Base-by-base conservation (phyloP, 306 rosid species). In the Rubus parviflorus region DNA sequence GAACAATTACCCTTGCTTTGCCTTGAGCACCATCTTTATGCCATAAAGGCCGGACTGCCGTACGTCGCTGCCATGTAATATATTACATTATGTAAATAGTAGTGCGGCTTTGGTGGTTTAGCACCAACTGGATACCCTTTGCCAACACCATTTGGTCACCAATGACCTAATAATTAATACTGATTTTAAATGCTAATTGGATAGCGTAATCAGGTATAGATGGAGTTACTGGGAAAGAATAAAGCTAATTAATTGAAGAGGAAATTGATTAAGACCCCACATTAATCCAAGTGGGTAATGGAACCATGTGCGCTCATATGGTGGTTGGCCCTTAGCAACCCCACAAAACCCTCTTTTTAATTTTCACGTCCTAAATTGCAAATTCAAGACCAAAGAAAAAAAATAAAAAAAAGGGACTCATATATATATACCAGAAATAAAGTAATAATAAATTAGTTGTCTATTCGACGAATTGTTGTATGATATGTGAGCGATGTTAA, bases 271-370 rank as follows among this genome's bases (percentile, higher is more conserved):
- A 57, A 73, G 84, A 56, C 23, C 81, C 85, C 78, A 72, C 61
- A 25, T 7, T 53, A 12, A 46, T 72, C 57, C 81, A 76, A 81
- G 81, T 72, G 74, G 75, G 74, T 64, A 72, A 64, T 76, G 81
- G 70, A 77, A 81, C 85, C 85, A 81, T 81, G 85, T 81, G 85
- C 85, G 25, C 52, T 64, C 81, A 72, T 81, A 65, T 56, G 78
- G 81, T 77, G 41, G 77, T 65, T 72, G 85, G 81, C 81, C 74
- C 65, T 53, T 25, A 13, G 54, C 25, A 63, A 46, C 69, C 81
- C 80, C 78, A 77, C 81, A 47, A 45, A 22, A 25, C 6, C 22
- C n/a, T 54, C 19, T 49, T 13, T 49, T 49, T 63, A 15, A 0
- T 9, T 77, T 74, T 46, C 79, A 54, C 66, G 65, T 57, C 20